These are phyloP conservation scores for Tetracladium maxilliforme DNA, from an alignment of 2,329 filamentous ascomycete genomes.

Conservation along the genomic window DNA sequence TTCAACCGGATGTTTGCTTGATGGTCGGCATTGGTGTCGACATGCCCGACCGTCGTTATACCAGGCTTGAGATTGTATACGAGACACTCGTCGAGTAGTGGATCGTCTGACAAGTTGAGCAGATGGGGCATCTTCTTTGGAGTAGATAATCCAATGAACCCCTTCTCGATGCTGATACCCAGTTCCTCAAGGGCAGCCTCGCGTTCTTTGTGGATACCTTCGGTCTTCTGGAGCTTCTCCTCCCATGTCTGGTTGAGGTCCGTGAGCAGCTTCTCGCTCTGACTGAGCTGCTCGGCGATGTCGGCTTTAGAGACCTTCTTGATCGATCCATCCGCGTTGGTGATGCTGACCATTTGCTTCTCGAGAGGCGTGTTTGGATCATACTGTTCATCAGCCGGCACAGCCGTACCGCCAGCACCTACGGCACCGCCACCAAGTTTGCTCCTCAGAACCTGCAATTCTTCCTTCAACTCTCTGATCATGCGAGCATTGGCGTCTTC, in stretches of 20 bases:
- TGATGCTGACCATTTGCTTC: constrained; percentile 92
- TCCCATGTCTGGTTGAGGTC: constrained; percentile 99
- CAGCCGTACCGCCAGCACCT: constrained; percentile 27
- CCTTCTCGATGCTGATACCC: constrained; percentile 97
- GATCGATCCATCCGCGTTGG: constrained; percentile 65
- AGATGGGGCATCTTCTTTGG: constrained; percentile 99
- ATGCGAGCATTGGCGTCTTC: constrained; percentile 97
- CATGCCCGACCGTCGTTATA: constrained; percentile 85
- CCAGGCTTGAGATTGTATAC: constrained; percentile 98
- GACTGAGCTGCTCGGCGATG: constrained; percentile 89
- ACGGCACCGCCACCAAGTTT: constrained; percentile 54
- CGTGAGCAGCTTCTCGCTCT: constrained; percentile 89
- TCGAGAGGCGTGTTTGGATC: constrained; percentile 85
- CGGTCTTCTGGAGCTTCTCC: constrained; percentile 85
- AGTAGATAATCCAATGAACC: constrained; percentile 85
- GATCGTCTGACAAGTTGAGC: constrained; percentile 93
- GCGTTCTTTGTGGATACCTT: constrained; percentile 93
- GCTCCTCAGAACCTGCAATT: constrained; percentile 69
- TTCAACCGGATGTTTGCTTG: constrained; percentile 86
- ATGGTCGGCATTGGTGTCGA: constrained; percentile 62
- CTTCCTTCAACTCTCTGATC: constrained; percentile 96
- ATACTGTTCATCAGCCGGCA: constrained; percentile 67
- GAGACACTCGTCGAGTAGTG: constrained; percentile 84
- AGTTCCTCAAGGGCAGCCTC: constrained; percentile 91
- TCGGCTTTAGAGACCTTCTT: constrained; percentile 98